A percentile compares a stretch with the other conserved stretches of the same genome.
phyloP scores from a whole-genome alignment of 176 grass and related monocot species.

The Hsuehochloa calcarea region DNA sequence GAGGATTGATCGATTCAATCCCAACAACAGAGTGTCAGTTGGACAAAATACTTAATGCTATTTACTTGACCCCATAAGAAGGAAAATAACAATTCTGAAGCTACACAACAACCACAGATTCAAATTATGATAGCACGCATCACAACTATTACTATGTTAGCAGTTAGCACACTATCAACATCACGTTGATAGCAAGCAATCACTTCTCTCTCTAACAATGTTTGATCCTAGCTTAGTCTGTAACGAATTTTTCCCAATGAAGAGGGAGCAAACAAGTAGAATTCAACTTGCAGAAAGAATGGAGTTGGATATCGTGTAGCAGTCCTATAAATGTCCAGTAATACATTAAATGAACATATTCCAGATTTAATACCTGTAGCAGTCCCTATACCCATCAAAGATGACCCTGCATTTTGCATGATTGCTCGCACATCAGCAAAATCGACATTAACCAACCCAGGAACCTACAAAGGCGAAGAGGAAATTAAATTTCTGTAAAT shows the following conservation, averaged over 20 bases:
- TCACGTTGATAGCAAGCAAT: neutral
- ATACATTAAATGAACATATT: neutral
- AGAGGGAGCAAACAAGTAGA: neutral
- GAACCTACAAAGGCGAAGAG: slow-evolving; percentile 58
- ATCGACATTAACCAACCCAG: slow-evolving; percentile 93
- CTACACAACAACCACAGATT: neutral
- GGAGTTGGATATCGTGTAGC: neutral
- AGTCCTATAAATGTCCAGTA: neutral
- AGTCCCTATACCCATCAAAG: slow-evolving; percentile 97
- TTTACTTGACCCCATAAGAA: slow-evolving; percentile 2
- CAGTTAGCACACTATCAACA: neutral
- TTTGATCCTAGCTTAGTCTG: neutral
- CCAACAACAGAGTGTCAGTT: neutral
- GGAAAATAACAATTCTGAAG: slow-evolving; percentile 6
- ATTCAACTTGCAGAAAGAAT: slow-evolving; percentile 11
- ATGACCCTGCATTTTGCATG: slow-evolving; percentile 97
- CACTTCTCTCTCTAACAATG: slow-evolving; percentile 16
- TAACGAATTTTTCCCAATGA: neutral
- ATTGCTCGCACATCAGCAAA: slow-evolving; percentile 97
- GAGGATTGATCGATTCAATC: too few species aligned
- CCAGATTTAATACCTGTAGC: slow-evolving; percentile 69
- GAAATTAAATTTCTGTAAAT: neutral
- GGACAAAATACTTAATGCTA: neutral
- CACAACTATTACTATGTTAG: neutral
- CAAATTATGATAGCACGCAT: neutral